Conservation (phyloP, 371 early-diverging fungal genomes). For the Funneliformis caledonium region DNA sequence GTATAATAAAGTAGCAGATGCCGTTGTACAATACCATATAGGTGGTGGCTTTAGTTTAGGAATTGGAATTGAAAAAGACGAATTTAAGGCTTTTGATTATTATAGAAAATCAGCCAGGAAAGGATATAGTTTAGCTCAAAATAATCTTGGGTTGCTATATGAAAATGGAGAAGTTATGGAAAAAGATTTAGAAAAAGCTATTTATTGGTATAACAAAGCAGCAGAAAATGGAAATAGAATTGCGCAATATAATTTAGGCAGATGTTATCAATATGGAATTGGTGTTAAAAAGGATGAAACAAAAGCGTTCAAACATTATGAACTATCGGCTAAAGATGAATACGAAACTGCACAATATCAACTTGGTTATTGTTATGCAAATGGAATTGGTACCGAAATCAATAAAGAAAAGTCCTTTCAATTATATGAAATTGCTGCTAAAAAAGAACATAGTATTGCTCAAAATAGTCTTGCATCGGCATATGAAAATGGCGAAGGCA, state of each 20-base stretch:
- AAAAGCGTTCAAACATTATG: not conserved
- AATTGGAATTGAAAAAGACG: too few species aligned
- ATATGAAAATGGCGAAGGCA: slow-evolving; percentile 76
- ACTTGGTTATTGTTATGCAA: slow-evolving; percentile 69
- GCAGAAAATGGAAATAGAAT: not conserved
- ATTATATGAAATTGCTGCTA: slow-evolving; percentile 56
- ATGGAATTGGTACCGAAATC: slow-evolving; percentile 60
- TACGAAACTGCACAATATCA: slow-evolving; percentile 71
- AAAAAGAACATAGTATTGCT: slow-evolving; percentile 51
- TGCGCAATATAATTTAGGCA: not conserved
- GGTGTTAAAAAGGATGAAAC: not conserved
- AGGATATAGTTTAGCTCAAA: too few species aligned
- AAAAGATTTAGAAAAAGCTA: not conserved
- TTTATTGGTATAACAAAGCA: slow-evolving; percentile 12
- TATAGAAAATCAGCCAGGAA: too few species aligned
- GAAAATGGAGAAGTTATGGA: too few species aligned
- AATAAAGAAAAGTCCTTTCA: slow-evolving; percentile 55
- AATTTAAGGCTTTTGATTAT: too few species aligned
- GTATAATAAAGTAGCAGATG: slow-evolving; percentile 53
- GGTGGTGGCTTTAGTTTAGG: too few species aligned
- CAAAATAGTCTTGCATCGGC: slow-evolving; percentile 51
- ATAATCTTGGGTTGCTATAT: too few species aligned
- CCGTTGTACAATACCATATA: slow-evolving; percentile 41
- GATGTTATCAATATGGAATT: not conserved
- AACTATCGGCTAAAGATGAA: slow-evolving; percentile 65